Percentiles rank a stretch among this genome's conserved stretches.
Conservation (phyloP, 495 filamentous ascomycete species). For the Cladorrhinum samala region DNA sequence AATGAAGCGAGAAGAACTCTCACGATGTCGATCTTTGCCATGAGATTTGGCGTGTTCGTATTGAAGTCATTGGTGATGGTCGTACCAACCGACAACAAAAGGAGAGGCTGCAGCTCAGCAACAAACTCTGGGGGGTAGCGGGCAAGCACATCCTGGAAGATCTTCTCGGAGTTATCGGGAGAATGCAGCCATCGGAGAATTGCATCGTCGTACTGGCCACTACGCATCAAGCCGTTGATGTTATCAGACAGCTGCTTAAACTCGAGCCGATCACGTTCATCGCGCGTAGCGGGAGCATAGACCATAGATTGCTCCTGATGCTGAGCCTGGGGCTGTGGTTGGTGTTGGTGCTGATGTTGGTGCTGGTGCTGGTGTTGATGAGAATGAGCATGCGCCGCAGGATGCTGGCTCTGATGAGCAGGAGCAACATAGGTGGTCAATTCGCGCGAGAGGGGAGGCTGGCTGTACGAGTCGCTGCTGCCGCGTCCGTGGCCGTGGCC, state of each 20-base stretch:
- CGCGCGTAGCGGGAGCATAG: conserved; percentile 29
- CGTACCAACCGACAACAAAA: conserved; percentile 76
- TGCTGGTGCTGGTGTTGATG: conserved; percentile 15
- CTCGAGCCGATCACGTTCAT: conserved; percentile 43
- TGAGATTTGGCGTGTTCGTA: conserved; percentile 42
- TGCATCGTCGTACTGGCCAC: conserved; percentile 63
- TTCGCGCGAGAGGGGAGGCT: conserved; percentile 12
- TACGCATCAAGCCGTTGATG: conserved; percentile 59
- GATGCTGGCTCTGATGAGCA: conserved; percentile 16
- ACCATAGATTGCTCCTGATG: conserved; percentile 29
- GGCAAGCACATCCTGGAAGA: conserved; percentile 78
- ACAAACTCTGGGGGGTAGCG: conserved; percentile 68
- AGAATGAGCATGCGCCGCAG: conserved; percentile 1
- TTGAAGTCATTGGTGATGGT: conserved; percentile 66
- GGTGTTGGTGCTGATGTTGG: conserved; percentile 27
- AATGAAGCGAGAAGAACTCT: conserved; percentile 59
- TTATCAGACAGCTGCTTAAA: conserved; percentile 60
- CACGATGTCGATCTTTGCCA: conserved; percentile 68
- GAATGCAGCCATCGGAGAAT: conserved; percentile 79
- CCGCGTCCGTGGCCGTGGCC: conserved; percentile 15
- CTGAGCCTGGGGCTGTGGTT: conserved; percentile 26
- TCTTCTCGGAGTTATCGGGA: conserved; percentile 57
- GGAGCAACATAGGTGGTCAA: conserved; percentile 21
- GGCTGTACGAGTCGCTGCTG: conserved; percentile 18
- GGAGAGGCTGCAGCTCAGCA: conserved; percentile 62